Percentiles rank a stretch among this genome's conserved stretches.
Evolutionary conservation across 306 rosid species (phyloP).

Genomic region (Vachellia pachyceras): DNA sequence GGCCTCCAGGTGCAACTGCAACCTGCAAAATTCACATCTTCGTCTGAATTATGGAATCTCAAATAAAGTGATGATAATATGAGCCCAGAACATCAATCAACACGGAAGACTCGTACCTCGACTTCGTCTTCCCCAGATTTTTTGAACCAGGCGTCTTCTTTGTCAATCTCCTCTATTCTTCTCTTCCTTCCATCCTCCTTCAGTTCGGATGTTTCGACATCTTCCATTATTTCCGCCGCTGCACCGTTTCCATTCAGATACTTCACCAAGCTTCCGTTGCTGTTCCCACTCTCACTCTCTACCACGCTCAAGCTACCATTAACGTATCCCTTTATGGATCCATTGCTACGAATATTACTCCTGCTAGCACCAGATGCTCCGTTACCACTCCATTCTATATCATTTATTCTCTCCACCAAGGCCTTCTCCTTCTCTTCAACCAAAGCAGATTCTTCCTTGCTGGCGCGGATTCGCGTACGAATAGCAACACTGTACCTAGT

Average conservation of each 20-base stretch:
- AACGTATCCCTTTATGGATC: constrained; percentile 48
- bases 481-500: constrained; percentile 32
- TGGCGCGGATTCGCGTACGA: constrained; percentile 57
- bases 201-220: constrained; percentile 41
- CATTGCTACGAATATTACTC: constrained; percentile 41
- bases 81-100: constrained; percentile 16
- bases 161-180: constrained; percentile 93
- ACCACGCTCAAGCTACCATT: constrained; percentile 49
- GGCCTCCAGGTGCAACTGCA: constrained; percentile 94
- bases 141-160: constrained; percentile 96
- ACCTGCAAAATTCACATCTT: constrained; percentile 61
- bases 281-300: constrained; percentile 52
- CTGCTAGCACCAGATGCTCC: constrained; percentile 56
- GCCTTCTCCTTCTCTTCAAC: constrained; percentile 47
- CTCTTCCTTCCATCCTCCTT: constrained; percentile 87
- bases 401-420: constrained; percentile 57
- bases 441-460: constrained; percentile 59
- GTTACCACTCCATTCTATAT: constrained; percentile 62
- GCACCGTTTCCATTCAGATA: constrained; percentile 73
- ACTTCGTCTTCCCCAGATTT: constrained; percentile 42
- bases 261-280: constrained; percentile 69
- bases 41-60: constrained; percentile 23
- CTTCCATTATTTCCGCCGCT: constrained; percentile 50
- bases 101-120: constrained; percentile 59
- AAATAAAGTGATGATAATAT: not conserved